Base-by-base conservation (phyloP, 177 flowering plant genomes). In the Telopea speciosissima region DNA sequence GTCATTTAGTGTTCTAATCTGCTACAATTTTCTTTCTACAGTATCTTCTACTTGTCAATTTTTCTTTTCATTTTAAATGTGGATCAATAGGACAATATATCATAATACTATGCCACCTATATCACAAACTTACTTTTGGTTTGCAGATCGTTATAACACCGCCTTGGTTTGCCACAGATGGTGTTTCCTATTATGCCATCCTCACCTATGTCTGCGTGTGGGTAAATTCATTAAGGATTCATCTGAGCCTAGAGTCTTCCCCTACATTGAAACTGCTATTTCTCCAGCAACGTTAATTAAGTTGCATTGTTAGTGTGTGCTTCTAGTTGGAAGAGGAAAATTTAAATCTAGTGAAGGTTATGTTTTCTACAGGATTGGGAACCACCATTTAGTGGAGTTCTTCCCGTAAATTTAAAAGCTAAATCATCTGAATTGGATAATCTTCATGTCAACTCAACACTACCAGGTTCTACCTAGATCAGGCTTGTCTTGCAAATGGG, bases 81-180 rank as follows among this genome's bases (percentile, higher is more conserved):
- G 13, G 49, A 44, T 44, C 49, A 1, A 9, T 9, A 1, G 49
- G 14, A 9, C 49, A 44, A 44, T 44, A 9, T 9, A 9, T 44
- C 49, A 44, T 60, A 52, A 10, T 42, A 64, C 72, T 70, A 3
- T 79, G 66, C 81, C 44, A 36, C 77, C 58, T 80, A 75, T 82
- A 75, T 87, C 81, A 86, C 82, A 68, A 60, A 74, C 79, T 79
- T 72, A 71, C 79, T 71, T 79, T 89, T 87, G 83, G 90, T 77
- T 86, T 91, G 97, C 99, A 95, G 99, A 95, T 89, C 85, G 99
- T 82, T 86, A 89, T 92, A 93, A 93, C 86, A 82, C 98, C 75
- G 99, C 98, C 86, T 98, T 91, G 81, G 99, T 91, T 95, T 95
- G 97, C 97, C 91, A 83, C 89, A 91, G 98, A 91, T 95, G 99